Percentiles rank a stretch among this genome's conserved stretches.
Evolutionary conservation across 2,329 filamentous ascomycete genomes (phyloP).

Genomic region (Zymoseptoria crescenta): DNA sequence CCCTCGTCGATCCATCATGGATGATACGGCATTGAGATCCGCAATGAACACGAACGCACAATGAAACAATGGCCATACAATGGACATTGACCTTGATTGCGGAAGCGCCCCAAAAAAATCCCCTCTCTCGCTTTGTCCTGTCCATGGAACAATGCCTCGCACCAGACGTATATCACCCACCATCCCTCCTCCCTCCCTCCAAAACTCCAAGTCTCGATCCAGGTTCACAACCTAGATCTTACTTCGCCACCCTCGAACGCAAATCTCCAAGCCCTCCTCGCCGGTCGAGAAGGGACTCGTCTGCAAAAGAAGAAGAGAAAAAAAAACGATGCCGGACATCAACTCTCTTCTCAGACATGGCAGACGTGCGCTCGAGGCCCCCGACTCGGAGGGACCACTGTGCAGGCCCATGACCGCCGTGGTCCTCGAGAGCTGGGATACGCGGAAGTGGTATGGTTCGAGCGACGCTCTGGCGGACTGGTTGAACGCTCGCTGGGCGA

Average conservation of each 20-base stretch:
- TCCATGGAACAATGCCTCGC: background rate
- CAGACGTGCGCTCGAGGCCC: conserved; percentile 4
- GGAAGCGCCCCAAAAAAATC: background rate
- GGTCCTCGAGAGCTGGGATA: conserved; percentile 17
- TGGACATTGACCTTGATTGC: background rate
- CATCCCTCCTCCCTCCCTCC: background rate
- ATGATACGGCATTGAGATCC: background rate
- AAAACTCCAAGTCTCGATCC: background rate
- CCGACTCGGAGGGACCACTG: conserved; percentile 7
- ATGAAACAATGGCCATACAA: background rate
- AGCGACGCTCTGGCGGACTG: conserved; percentile 23
- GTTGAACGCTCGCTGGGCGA: conserved; percentile 23
- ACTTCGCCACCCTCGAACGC: background rate
- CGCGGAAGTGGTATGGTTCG: conserved; percentile 14
- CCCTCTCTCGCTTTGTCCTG: background rate
- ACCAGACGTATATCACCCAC: background rate
- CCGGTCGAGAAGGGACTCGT: background rate
- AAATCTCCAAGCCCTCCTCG: background rate
- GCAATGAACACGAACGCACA: background rate
- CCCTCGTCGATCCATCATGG: no score
- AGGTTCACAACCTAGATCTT: background rate
- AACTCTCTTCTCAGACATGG: background rate
- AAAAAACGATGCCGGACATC: background rate
- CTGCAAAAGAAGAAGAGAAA: background rate
- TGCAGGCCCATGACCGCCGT: conserved; percentile 14